Evolutionary conservation across 129 eudicot genomes (phyloP).

Genomic region (Chrysanthemum makinoi): DNA sequence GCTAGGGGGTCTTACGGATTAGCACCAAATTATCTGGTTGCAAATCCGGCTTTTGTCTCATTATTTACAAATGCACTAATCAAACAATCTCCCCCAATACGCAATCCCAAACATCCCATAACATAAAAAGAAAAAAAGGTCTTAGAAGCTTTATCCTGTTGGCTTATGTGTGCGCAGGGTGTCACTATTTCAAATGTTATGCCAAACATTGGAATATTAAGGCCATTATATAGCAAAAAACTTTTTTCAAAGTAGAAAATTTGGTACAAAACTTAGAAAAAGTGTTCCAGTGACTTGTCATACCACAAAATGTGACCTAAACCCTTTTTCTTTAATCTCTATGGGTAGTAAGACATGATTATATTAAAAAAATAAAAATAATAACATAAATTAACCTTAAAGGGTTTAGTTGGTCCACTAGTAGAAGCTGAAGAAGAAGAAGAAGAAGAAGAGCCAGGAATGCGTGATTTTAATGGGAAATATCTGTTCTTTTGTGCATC

Average conservation of each 20-base stretch:
- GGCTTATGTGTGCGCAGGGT: too few relatives aligned
- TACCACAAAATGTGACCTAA: too few relatives aligned
- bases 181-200: not conserved
- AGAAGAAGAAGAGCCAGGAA: constrained; percentile 74
- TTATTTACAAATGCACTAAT: not conserved
- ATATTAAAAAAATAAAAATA: too few relatives aligned
- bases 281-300: too few relatives aligned
- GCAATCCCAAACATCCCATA: not conserved
- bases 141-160: not conserved
- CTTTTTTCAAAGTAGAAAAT: constrained; percentile 20
- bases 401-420: constrained; percentile 10
- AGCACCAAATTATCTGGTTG: too few relatives aligned
- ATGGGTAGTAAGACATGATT: too few relatives aligned
- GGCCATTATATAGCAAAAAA: not conserved
- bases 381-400: not conserved
- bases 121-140: not conserved
- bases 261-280: too few relatives aligned
- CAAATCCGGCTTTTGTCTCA: not conserved
- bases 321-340: too few relatives aligned
- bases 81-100: not conserved
- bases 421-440: constrained; percentile 26
- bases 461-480: constrained; percentile 69
- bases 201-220: too few relatives aligned
- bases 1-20: too few relatives aligned
- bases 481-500: constrained; percentile 80